These are phyloP conservation scores for Polygonum aviculare DNA, from an alignment of 148 eudicot species.

Conservation along the genomic window DNA sequence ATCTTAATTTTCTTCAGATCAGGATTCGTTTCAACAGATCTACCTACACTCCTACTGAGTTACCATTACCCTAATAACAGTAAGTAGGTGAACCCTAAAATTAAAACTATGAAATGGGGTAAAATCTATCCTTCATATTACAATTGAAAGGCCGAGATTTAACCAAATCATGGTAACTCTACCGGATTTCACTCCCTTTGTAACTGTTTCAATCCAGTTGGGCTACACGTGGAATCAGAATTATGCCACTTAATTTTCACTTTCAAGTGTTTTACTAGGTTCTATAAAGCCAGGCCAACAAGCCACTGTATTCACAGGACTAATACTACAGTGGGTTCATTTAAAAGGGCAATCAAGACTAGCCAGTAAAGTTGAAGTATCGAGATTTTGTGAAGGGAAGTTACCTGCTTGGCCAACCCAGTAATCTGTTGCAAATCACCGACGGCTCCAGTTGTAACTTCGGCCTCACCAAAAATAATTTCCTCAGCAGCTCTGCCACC, in stretches of 20 bases:
- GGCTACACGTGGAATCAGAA: neutral
- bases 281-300: neutral
- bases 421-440: constrained; percentile 98
- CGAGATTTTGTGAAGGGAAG: neutral
- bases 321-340: neutral
- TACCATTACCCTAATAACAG: too few relatives aligned
- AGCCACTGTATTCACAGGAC: neutral
- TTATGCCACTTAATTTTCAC: neutral
- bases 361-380: neutral
- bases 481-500: constrained; percentile 99
- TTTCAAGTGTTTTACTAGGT: neutral
- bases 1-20: too few relatives aligned
- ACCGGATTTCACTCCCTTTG: too few relatives aligned
- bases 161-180: too few relatives aligned
- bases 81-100: too few relatives aligned
- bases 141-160: too few relatives aligned
- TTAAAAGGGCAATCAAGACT: neutral
- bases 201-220: neutral
- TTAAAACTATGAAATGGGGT: too few relatives aligned
- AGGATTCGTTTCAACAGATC: neutral
- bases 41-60: too few relatives aligned
- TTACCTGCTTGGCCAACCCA: constrained; percentile 94
- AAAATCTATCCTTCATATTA: too few relatives aligned
- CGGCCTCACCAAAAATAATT: constrained; percentile 90
- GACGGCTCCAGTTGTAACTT: constrained; percentile 96